Percentiles rank a stretch among this genome's conserved stretches.
Evolutionary conservation across 768 basidiomycete species (phyloP).

Genomic region (Lactarius sp.): DNA sequence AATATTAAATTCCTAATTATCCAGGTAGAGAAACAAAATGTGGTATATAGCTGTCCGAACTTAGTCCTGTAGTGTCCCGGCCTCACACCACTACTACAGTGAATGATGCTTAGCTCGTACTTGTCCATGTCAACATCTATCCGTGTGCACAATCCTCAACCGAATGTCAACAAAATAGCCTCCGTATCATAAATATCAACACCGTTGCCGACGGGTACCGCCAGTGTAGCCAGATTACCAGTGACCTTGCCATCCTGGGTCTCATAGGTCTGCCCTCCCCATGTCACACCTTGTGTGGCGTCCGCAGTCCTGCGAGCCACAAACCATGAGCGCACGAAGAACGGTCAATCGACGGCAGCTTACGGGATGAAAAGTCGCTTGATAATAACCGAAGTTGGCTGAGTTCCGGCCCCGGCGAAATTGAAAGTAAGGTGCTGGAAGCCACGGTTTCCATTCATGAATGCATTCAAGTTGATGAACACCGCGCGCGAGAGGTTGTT

Average conservation of each 20-base stretch:
- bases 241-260: slow-evolving; percentile 41
- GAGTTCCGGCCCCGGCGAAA: slow-evolving; percentile 27
- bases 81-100: background rate
- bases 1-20: background rate
- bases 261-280: slow-evolving; percentile 58
- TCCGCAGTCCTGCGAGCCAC: slow-evolving; percentile 41
- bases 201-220: slow-evolving; percentile 33
- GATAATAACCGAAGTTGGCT: slow-evolving; percentile 37
- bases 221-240: slow-evolving; percentile 35
- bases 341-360: slow-evolving; percentile 15
- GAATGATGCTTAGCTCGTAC: background rate
- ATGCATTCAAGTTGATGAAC: slow-evolving; percentile 57
- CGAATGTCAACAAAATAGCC: slow-evolving; percentile 40
- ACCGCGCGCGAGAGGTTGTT: slow-evolving; percentile 43
- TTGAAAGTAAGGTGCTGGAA: slow-evolving; percentile 6
- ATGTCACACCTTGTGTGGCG: slow-evolving; percentile 46
- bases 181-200: slow-evolving; percentile 47
- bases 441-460: slow-evolving; percentile 6
- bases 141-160: background rate
- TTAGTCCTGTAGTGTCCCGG: background rate
- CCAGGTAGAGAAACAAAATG: background rate
- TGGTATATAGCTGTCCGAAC: background rate
- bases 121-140: background rate
- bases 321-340: background rate
- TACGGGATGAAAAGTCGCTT: slow-evolving; percentile 49